Evolutionary conservation across 345 rosid genomes (phyloP).

Genomic region (Gossypium herbaceum): DNA sequence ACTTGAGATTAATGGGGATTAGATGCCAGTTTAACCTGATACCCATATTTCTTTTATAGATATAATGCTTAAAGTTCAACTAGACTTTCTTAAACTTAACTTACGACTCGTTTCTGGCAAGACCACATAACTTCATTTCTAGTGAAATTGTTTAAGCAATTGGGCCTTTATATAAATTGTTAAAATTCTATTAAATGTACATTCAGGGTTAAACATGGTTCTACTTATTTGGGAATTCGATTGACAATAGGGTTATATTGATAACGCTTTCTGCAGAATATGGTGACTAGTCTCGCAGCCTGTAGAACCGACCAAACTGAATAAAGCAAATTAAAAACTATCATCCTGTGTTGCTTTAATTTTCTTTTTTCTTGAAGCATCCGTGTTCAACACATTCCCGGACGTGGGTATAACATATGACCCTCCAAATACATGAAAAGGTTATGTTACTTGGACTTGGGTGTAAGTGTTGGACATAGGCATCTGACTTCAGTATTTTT

Average conservation of each 20-base stretch:
- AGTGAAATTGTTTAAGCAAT: not conserved
- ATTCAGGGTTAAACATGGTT: not conserved
- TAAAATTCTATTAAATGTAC: no score
- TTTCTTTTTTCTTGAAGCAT: not conserved
- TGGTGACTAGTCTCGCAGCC: not conserved
- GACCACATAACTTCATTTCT: not conserved
- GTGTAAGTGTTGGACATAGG: no score
- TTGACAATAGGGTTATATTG: not conserved
- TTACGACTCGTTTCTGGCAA: not conserved
- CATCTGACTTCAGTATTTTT: not conserved
- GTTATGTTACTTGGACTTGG: no score
- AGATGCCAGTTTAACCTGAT: not conserved
- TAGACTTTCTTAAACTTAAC: not conserved
- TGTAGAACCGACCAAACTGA: not conserved
- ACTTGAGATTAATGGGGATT: not conserved
- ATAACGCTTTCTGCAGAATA: not conserved
- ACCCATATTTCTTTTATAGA: not conserved
- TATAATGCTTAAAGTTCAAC: not conserved
- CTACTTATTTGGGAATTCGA: not conserved
- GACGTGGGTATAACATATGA: not conserved
- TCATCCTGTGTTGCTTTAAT: not conserved
- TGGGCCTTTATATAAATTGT: not conserved
- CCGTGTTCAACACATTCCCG: not conserved
- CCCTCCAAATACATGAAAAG: no score
- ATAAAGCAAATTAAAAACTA: not conserved